These are phyloP conservation scores for Davidsoniella australis DNA, from an alignment of 2,329 filamentous ascomycete species.

Conservation along the genomic window DNA sequence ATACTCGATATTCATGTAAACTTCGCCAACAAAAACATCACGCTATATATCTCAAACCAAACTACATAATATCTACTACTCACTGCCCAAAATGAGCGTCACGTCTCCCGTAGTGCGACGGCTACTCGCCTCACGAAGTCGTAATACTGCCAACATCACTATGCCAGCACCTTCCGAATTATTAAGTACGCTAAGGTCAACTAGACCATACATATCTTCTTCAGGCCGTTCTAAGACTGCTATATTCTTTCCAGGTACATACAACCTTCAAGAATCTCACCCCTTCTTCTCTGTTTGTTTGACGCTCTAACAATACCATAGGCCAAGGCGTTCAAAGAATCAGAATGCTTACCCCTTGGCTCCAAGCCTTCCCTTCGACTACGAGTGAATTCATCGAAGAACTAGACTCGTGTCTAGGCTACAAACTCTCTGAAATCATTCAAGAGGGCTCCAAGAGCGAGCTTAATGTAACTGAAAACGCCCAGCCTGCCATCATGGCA, in stretches of 20 bases:
- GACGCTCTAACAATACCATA: constrained; percentile 20
- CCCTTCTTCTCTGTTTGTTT: not conserved
- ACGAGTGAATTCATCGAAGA: constrained; percentile 65
- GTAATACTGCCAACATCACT: constrained; percentile 1
- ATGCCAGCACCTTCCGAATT: constrained; percentile 2
- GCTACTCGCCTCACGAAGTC: constrained; percentile 9
- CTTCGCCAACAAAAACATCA: not conserved
- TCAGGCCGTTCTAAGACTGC: constrained; percentile 27
- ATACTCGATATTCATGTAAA: not conserved
- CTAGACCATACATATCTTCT: constrained; percentile 6
- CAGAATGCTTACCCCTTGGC: constrained; percentile 74
- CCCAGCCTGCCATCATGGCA: constrained; percentile 92
- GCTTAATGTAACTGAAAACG: constrained; percentile 69
- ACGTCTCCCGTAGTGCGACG: constrained; percentile 11
- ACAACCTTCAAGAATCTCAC: not conserved
- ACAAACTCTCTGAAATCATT: constrained; percentile 62
- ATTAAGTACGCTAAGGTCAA: constrained; percentile 6
- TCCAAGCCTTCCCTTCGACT: constrained; percentile 67
- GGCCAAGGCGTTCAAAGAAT: constrained; percentile 81
- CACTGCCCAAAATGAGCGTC: constrained; percentile 3
- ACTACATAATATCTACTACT: not conserved
- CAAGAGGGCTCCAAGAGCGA: constrained; percentile 58
- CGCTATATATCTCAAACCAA: not conserved
- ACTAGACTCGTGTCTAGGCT: constrained; percentile 58
- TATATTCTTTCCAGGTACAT: constrained; percentile 41